phyloP scores from a whole-genome alignment of 2,329 filamentous ascomycete genomes.

The Cryphonectria parasitica region DNA sequence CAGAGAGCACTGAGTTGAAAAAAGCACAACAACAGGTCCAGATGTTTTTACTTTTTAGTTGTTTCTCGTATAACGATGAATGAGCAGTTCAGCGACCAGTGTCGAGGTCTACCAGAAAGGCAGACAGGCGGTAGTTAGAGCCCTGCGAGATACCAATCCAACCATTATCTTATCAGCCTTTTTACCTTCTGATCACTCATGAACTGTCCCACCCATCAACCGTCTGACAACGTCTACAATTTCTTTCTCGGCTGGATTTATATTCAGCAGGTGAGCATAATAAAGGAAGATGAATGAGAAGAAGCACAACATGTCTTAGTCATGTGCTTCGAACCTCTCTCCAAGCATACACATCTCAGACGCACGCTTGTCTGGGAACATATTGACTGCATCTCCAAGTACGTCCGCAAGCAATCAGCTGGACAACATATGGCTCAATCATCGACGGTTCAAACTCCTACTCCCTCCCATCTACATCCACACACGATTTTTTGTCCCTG shows the following conservation, averaged over 20 bases:
- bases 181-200: not conserved
- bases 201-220: not conserved
- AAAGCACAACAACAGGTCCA: not conserved
- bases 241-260: not conserved
- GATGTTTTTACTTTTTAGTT: not conserved
- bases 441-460: not conserved
- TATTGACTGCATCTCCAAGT: not conserved
- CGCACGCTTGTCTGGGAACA: not conserved
- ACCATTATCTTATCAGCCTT: not conserved
- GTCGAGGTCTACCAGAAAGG: not conserved
- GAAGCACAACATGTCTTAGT: not conserved
- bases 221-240: not conserved
- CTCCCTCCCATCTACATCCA: not conserved
- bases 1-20: not conserved
- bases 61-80: not conserved
- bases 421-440: not conserved
- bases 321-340: not conserved
- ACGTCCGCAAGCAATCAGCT: not conserved
- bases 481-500: not conserved
- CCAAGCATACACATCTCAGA: not conserved
- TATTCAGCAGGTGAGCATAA: not conserved
- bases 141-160: conserved; percentile 11
- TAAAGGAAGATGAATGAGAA: not conserved
- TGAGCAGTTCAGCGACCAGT: not conserved
- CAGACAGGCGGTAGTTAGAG: conserved; percentile 13